Evolutionary conservation across 2,329 filamentous ascomycete genomes (phyloP).

Genomic region (Fusarium paranaense): DNA sequence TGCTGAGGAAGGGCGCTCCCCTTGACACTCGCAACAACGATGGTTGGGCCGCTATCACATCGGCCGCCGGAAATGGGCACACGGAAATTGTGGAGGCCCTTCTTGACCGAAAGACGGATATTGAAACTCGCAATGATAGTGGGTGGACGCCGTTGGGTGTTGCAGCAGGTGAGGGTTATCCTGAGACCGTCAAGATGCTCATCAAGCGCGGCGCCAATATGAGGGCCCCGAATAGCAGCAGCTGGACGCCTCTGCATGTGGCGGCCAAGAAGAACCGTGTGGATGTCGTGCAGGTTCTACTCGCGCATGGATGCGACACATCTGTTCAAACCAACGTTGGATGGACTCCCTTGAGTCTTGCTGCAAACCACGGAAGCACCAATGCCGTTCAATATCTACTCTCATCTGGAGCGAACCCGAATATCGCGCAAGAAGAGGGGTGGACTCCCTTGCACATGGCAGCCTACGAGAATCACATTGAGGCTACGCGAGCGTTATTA

Average conservation of each 20-base stretch:
- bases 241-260: not conserved
- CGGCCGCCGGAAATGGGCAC: not conserved
- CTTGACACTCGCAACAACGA: not conserved
- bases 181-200: not conserved
- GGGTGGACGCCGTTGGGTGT: not conserved
- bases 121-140: not conserved
- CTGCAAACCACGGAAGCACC: not conserved
- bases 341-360: not conserved
- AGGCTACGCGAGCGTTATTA: not conserved
- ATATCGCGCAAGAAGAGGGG: not conserved
- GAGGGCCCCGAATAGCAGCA: not conserved
- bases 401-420: not conserved
- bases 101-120: not conserved
- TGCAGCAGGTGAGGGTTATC: not conserved
- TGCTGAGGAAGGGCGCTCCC: not conserved
- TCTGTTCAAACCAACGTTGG: not conserved
- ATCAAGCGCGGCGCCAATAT: not conserved
- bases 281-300: not conserved
- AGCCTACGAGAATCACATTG: not conserved
- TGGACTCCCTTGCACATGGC: not conserved
- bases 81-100: not conserved
- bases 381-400: not conserved
- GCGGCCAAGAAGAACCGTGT: not conserved
- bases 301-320: not conserved
- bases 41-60: not conserved